Conservation (phyloP, 163 green algal species). For the Chlorella variabilis region DNA sequence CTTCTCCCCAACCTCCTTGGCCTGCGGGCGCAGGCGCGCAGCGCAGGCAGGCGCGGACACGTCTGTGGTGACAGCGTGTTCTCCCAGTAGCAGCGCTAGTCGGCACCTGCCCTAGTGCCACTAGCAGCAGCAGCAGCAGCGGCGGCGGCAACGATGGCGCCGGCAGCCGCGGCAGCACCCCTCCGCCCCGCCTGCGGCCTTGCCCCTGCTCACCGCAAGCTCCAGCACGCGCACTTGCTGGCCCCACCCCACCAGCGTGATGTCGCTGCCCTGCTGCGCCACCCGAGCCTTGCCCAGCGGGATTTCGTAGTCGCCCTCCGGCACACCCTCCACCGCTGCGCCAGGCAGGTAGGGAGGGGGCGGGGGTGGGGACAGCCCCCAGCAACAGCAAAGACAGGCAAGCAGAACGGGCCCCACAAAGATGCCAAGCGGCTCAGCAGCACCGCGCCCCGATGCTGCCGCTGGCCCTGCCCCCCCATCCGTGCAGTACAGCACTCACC, state of each 20-base stretch:
- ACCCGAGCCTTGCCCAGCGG: slow-evolving; percentile 78
- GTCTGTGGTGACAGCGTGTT: too few relatives aligned
- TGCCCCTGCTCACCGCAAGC: slow-evolving; percentile 50
- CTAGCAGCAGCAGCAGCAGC: neutral
- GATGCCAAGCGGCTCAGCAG: too few relatives aligned
- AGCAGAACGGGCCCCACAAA: too few relatives aligned
- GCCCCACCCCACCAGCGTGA: slow-evolving; percentile 93
- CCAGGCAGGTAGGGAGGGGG: neutral
- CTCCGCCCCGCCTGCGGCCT: too few relatives aligned
- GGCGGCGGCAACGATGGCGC: neutral
- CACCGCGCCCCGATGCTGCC: too few relatives aligned
- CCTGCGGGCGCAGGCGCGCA: slow-evolving; percentile 42
- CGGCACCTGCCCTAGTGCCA: too few relatives aligned
- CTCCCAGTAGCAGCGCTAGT: too few relatives aligned
- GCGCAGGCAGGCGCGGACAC: too few relatives aligned
- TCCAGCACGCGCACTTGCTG: slow-evolving; percentile 80
- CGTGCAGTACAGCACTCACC: neutral
- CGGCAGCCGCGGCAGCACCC: too few relatives aligned
- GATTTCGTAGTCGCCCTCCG: slow-evolving; percentile 73
- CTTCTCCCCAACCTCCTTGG: slow-evolving; percentile 50
- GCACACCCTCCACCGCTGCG: slow-evolving; percentile 51
- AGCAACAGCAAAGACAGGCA: neutral
- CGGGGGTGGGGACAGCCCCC: neutral
- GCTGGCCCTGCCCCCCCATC: too few relatives aligned
- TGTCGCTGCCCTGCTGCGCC: slow-evolving; percentile 72